Evolutionary conservation across 345 rosid genomes (phyloP), one percentile per base, ranked within the genome.

Genomic region (Turnera subulata): DNA sequence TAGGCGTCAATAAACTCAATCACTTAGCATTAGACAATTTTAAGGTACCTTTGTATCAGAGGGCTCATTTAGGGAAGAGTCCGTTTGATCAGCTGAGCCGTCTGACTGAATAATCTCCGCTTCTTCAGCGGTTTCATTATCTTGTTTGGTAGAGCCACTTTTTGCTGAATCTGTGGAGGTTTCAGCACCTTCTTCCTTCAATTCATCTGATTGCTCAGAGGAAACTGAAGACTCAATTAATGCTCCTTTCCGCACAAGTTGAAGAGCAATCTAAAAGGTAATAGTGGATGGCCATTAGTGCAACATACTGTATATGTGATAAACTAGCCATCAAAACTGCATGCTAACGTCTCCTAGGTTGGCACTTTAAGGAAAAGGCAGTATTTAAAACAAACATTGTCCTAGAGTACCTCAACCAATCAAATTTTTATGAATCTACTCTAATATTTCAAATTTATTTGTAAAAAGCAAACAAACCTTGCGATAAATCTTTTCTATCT

Each of bases 401-500:
- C 4, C 35, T 29, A 8, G 35, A 29, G 35, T 8, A 29, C 35
- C 8, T 29, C 35, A 29, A 29, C 35, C 35, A 3, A 29, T 29
- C 35, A 29, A 29, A 29, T 29, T 29, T 4, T 29, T 29, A 8
- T 8, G 8, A 29, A 29, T 29, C 35, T 29, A 4, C 35, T 3
- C 4, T 8, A 8, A 39, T 12, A 42, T 26, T 25, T 25, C 23
- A 25, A 43, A 29, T 15, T 4, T 10, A 51, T 12, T 17, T n/a
- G n/a, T n/a, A n/a, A n/a, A n/a, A n/a, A n/a, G 22, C 39, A 16
- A 44, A 68, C 77, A 47, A 50, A 87, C 99, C 95, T 90, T 94
- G 21, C 97, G 99, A 69, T 94, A 90, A n/a, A 94, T 90, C 84
- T 94, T 94, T 68, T 87, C 97, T 60, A 90, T 90, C n/a, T 90